Conservation (phyloP, 2,329 filamentous ascomycete genomes). For the Cladosporium cucumerinum region DNA sequence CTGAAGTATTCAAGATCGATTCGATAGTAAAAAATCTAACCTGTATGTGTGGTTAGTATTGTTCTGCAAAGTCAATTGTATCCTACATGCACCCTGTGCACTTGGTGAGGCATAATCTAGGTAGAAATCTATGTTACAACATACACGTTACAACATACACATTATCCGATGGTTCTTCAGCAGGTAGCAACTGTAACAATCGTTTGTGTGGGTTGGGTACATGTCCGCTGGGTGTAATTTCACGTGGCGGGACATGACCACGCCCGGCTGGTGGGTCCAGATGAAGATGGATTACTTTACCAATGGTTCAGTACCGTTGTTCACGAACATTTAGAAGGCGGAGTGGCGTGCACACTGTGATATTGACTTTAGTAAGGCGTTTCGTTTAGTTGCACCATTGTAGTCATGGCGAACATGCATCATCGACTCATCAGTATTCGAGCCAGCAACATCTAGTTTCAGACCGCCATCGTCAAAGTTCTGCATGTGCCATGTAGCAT, state of each 20-base stretch:
- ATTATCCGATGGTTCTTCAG: neutral
- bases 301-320: neutral
- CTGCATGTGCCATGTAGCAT: neutral
- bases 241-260: neutral
- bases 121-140: neutral
- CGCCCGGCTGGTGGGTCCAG: neutral
- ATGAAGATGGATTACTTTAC: neutral
- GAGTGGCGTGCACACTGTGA: neutral
- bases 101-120: neutral
- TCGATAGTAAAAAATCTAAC: neutral
- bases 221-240: neutral
- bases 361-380: neutral
- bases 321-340: neutral
- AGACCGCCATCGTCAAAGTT: neutral
- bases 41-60: neutral
- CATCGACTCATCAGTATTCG: neutral
- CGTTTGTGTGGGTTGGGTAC: neutral
- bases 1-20: neutral
- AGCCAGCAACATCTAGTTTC: neutral
- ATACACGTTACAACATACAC: neutral
- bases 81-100: neutral
- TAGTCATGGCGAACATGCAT: neutral
- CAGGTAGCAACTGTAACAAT: neutral
- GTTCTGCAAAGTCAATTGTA: neutral
- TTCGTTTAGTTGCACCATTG: neutral